Percentiles rank a stretch among this genome's conserved stretches.
phyloP scores from a whole-genome alignment of 306 rosid species.

The Benincasa hispida region DNA sequence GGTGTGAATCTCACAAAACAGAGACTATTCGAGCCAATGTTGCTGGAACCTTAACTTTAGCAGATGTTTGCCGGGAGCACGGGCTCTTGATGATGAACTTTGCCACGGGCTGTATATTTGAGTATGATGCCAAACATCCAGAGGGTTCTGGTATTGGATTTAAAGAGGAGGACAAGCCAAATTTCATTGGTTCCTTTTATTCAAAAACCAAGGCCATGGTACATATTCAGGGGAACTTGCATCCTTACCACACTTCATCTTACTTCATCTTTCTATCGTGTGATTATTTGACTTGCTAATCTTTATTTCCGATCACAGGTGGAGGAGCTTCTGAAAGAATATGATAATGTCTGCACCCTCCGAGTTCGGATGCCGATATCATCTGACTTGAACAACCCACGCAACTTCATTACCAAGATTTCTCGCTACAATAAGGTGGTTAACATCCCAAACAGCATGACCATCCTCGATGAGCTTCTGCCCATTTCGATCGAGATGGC shows the following conservation, averaged over 20 bases:
- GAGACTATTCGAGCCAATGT: constrained; percentile 22
- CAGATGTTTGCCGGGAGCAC: constrained; percentile 46
- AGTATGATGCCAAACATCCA: constrained; percentile 51
- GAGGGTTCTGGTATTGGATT: constrained; percentile 62
- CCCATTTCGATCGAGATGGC: constrained; percentile 74
- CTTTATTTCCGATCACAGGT: constrained; percentile 28
- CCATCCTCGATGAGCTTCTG: constrained; percentile 58
- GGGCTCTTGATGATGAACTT: constrained; percentile 52
- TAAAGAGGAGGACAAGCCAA: constrained; percentile 61
- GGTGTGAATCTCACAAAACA: constrained; percentile 20
- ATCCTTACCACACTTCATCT: background rate
- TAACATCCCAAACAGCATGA: constrained; percentile 72
- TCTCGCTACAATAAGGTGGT: constrained; percentile 58
- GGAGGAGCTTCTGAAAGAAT: constrained; percentile 57
- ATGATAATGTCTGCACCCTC: constrained; percentile 63
- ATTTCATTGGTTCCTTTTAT: constrained; percentile 57
- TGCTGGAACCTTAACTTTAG: constrained; percentile 22
- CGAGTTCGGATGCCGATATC: constrained; percentile 68
- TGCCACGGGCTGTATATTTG: constrained; percentile 65
- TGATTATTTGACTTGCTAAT: background rate
- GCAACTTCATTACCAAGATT: constrained; percentile 66
- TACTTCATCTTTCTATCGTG: background rate
- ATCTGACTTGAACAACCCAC: constrained; percentile 58
- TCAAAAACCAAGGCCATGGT: constrained; percentile 74
- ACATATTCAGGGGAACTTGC: background rate